Percentiles rank a stretch among this genome's conserved stretches.
These are phyloP conservation scores for Wickerhamomyces canadensis DNA, from an alignment of 805 yeast species.

Conservation along the genomic window DNA sequence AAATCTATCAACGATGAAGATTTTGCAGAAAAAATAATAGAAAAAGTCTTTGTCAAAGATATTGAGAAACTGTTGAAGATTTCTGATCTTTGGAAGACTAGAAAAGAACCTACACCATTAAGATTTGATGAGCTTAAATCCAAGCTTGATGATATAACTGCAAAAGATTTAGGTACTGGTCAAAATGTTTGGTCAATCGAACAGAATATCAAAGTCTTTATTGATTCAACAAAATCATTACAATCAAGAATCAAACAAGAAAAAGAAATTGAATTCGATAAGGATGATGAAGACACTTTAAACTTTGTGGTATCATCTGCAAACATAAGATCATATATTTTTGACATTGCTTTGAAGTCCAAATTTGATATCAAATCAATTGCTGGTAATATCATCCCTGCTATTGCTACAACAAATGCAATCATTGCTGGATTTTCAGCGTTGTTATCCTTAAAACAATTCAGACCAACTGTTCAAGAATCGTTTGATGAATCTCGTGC, in stretches of 20 bases:
- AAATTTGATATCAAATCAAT: conserved; percentile 88
- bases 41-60: conserved; percentile 65
- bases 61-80: conserved; percentile 66
- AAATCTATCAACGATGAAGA: conserved; percentile 29
- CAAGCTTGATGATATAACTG: conserved; percentile 10
- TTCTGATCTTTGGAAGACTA: conserved; percentile 72
- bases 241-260: conserved; percentile 38
- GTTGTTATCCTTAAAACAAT: conserved; percentile 57
- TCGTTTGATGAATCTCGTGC: conserved; percentile 34
- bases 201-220: conserved; percentile 60
- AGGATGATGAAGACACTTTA: conserved; percentile 90
- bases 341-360: conserved; percentile 63
- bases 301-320: conserved; percentile 85
- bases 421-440: conserved; percentile 88
- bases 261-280: conserved; percentile 66
- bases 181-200: conserved; percentile 51
- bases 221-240: conserved; percentile 41
- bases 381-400: conserved; percentile 98
- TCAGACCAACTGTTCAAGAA: conserved; percentile 28
- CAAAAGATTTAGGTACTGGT: conserved; percentile 24
- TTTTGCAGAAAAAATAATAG: conserved; percentile 39
- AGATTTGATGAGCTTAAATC: conserved; percentile 23
- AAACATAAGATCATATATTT: conserved; percentile 66
- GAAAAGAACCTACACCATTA: conserved; percentile 66
- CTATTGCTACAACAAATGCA: conserved; percentile 97